phyloP scores from a whole-genome alignment of 768 basidiomycete genomes.

The Rhodosporidiobolus sp. region DNA sequence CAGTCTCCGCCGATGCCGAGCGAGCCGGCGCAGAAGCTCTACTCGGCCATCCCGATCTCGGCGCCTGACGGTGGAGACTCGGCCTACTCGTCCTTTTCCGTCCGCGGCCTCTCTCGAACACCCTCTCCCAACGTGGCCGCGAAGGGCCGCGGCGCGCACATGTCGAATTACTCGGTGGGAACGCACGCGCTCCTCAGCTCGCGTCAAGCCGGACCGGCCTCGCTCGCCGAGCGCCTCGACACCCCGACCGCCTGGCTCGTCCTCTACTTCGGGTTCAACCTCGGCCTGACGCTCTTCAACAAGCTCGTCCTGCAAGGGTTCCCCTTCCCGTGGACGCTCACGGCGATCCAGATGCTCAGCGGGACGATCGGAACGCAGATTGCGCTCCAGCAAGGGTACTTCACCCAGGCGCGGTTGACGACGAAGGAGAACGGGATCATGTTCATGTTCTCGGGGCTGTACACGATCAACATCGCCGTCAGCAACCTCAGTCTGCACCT shows the following conservation, averaged over 20 bases:
- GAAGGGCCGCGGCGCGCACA: slow-evolving; percentile 5
- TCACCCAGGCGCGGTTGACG: slow-evolving; percentile 59
- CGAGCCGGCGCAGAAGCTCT: slow-evolving; percentile 10
- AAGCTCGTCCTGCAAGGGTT: slow-evolving; percentile 86
- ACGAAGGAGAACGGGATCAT: slow-evolving; percentile 61
- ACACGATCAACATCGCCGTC: slow-evolving; percentile 89
- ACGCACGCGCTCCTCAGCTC: slow-evolving; percentile 16
- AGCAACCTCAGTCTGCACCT: slow-evolving; percentile 71
- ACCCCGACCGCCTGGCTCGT: slow-evolving; percentile 58
- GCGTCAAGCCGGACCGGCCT: not conserved
- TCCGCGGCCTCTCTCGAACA: not conserved
- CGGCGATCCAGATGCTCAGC: slow-evolving; percentile 83
- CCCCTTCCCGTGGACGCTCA: slow-evolving; percentile 93
- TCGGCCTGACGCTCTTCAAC: slow-evolving; percentile 89
- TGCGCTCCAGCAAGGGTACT: slow-evolving; percentile 60
- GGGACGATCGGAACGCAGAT: slow-evolving; percentile 75
- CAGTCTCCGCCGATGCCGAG: not conserved
- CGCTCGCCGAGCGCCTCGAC: slow-evolving; percentile 19
- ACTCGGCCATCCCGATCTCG: slow-evolving; percentile 23
- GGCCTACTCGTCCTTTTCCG: slow-evolving; percentile 16
- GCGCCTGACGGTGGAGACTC: not conserved
- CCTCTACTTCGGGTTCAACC: slow-evolving; percentile 86
- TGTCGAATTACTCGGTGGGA: slow-evolving; percentile 2
- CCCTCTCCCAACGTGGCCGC: not conserved
- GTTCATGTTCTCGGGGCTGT: slow-evolving; percentile 78